These are phyloP conservation scores for Cephalotrichum gorgonifer DNA, from an alignment of 2,329 filamentous ascomycete genomes.

Conservation along the genomic window DNA sequence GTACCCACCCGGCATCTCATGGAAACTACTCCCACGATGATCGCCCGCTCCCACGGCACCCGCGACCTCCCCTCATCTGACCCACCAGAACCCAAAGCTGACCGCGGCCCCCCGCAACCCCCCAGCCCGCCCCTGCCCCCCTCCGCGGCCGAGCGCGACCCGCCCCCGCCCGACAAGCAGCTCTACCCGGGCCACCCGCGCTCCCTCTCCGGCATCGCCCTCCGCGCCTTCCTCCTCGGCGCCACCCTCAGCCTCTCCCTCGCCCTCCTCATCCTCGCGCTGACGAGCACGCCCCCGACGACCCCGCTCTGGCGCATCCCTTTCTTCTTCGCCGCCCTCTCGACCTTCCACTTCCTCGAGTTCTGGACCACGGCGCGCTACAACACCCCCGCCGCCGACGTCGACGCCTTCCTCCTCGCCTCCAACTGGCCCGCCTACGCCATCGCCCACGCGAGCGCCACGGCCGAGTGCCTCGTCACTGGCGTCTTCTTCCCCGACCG, in stretches of 20 bases:
- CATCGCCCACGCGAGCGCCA: constrained; percentile 66
- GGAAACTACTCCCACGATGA: background rate
- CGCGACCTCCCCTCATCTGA: background rate
- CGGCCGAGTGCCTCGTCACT: constrained; percentile 60
- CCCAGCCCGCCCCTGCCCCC: background rate
- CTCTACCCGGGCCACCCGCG: constrained; percentile 37
- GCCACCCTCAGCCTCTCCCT: constrained; percentile 26
- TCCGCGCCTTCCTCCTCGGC: constrained; percentile 46
- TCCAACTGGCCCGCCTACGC: constrained; percentile 80
- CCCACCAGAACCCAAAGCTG: background rate
- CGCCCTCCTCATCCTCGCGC: constrained; percentile 13
- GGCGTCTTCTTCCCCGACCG: constrained; percentile 41
- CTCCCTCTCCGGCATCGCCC: constrained; percentile 49
- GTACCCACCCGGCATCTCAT: too few species aligned
- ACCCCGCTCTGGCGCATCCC: constrained; percentile 49
- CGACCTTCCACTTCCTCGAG: constrained; percentile 89
- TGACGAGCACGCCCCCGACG: constrained; percentile 25
- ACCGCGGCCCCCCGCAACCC: background rate
- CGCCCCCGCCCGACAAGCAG: constrained; percentile 10
- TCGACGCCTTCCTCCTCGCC: constrained; percentile 72
- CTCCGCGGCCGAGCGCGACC: background rate
- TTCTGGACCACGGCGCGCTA: constrained; percentile 82
- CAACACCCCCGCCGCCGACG: constrained; percentile 64
- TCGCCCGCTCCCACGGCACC: background rate
- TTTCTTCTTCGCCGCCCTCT: constrained; percentile 59